These are phyloP conservation scores for Solidago caesia DNA, from an alignment of 129 eudicot species.

Conservation along the genomic window DNA sequence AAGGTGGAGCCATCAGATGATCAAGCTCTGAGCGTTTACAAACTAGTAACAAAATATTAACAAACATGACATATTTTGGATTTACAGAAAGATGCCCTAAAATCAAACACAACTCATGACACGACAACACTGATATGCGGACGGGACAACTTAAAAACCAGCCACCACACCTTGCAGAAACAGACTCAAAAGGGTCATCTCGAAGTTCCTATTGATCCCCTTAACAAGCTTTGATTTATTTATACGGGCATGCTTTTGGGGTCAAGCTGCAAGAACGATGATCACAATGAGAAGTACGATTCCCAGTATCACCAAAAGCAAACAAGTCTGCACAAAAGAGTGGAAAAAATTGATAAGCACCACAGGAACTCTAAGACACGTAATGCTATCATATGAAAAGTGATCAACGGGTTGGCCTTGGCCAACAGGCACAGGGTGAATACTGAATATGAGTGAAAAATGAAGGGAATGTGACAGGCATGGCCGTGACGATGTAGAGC, in stretches of 20 bases:
- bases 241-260: conserved; percentile 4
- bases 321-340: conserved; percentile 61
- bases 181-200: conserved; percentile 23
- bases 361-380: background rate
- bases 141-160: conserved; percentile 7
- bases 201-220: background rate
- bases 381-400: background rate
- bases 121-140: conserved; percentile 1
- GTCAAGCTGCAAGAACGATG: conserved; percentile 44
- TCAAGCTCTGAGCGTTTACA: conserved; percentile 10
- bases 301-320: conserved; percentile 66
- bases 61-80: conserved; percentile 15
- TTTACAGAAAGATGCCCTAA: conserved; percentile 9
- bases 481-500: no score
- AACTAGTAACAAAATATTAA: conserved; percentile 11
- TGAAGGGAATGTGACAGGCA: no score
- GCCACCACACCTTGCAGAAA: conserved; percentile 4
- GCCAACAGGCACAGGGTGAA: no score
- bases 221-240: conserved; percentile 18
- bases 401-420: background rate
- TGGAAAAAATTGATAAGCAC: background rate
- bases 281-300: conserved; percentile 58
- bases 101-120: conserved; percentile 3
- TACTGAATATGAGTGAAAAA: no score
- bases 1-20: conserved; percentile 2